Conservation (phyloP, 1,284 basidiomycete species). For the Inonotus obliquus region DNA sequence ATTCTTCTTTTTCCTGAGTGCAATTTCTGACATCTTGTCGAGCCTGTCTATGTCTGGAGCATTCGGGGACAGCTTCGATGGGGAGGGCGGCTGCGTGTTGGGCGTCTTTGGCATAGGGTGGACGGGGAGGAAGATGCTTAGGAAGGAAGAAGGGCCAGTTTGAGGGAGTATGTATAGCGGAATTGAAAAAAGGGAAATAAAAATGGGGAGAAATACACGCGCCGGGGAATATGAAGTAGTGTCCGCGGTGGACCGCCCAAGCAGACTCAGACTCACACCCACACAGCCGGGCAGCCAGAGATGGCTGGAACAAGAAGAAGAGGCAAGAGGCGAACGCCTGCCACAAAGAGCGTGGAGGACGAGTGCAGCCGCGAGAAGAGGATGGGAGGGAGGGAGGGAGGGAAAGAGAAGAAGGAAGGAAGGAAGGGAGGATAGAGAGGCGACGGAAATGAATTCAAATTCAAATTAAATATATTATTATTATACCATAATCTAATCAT, state of each 20-base stretch:
- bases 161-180: slow-evolving; percentile 24
- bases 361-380: neutral
- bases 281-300: too few relatives aligned
- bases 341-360: neutral
- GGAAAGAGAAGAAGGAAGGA: neutral
- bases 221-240: neutral
- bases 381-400: neutral
- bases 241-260: neutral
- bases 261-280: neutral
- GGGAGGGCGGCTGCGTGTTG: slow-evolving; percentile 22
- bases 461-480: neutral
- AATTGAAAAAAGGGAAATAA: slow-evolving; percentile 18
- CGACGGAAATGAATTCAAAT: neutral
- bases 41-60: slow-evolving; percentile 32
- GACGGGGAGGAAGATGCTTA: slow-evolving; percentile 27
- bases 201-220: neutral
- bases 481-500: neutral
- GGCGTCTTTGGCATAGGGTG: slow-evolving; percentile 22
- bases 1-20: slow-evolving; percentile 79
- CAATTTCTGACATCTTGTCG: slow-evolving; percentile 49
- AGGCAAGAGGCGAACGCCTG: neutral
- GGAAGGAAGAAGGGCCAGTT: slow-evolving; percentile 26
- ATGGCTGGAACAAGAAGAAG: neutral
- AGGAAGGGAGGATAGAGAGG: neutral
- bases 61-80: slow-evolving; percentile 8